Base-by-base conservation (phyloP, 352 stramenopile species). In the Phytophthora pini region DNA sequence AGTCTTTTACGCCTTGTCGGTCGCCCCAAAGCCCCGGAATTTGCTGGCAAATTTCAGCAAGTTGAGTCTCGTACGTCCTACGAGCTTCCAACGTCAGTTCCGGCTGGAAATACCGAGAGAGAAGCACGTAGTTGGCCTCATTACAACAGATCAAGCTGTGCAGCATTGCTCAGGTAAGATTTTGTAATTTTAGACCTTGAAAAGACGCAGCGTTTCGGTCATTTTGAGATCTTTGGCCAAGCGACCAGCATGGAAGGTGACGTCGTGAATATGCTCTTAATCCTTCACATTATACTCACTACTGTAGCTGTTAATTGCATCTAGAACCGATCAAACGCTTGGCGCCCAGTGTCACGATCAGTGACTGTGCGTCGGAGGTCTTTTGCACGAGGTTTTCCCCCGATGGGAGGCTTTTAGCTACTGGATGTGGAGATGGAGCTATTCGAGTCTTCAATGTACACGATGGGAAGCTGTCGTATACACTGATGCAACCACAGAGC, bases 301-400 rank as follows among this genome's bases (percentile, higher is more conserved):
- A 27, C 17, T 40, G 24, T 39, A 0, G 2, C 1, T 53, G 50
- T 44, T 13, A 26, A 15, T 57, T 51, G 6, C 24, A n/a, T 36
- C 4, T 17, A 78, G 72, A 67, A 43, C 40, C 60, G 26, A 89
- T 89, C 61, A 92, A 94, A 67, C 76, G 85, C 8, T 55, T 93
- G 50, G 83, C 85, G 15, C 85, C 85, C 11, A 93, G 82, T 49
- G 81, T 94, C 64, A 94, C 85, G 9, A 94, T 94, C 74, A 94
- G 86, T 55, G 89, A 96, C 61, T 94, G 88, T 58, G 73, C 89
- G 3, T 92, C 86, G 10, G 88, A 97, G 61, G 89, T 97, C 38
- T 97, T 97, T 67, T 94, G 86, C 60, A 92, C 88, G 31, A 74
- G 82, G 27, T 97, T 97, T 70, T 95, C 85, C 7, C 84, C 84